Base-by-base conservation (phyloP, 2,329 filamentous ascomycete genomes). In the Pseudogymnoascus pannorum region DNA sequence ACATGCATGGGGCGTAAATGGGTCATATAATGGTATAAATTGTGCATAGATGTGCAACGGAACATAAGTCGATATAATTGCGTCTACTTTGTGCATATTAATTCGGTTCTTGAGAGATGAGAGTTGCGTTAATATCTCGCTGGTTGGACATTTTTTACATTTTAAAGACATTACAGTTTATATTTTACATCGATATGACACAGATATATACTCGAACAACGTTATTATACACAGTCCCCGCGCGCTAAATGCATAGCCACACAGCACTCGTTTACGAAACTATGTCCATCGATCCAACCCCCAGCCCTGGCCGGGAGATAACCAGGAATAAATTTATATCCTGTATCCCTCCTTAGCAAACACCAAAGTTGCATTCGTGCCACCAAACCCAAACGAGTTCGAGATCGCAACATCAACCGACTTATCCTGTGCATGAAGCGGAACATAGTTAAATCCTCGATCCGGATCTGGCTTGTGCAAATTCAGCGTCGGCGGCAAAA, bases 301-400 rank as follows among this genome's bases (percentile, higher is more conserved):
- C 44, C n/a, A 1, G 4, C 4, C 44, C 14, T 7, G 2, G 44
- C 5, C 8, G 8, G 24, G 24, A 29, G n/a, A 31, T 7, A 5
- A 31, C 24, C 24, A 54, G 2, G n/a, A n/a, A n/a, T n/a, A n/a
- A n/a, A n/a, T 18, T 20, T 11, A 54, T 18, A 12, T 6, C 26
- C n/a, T 54, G 48, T 58, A 58, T 1, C 57, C 57, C 31, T 58
- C 57, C 31, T 72, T 72, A 20, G 70, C 70, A 61, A 97, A 93
- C 59, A 92, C 92, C 36, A 99, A 77, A 60, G 86, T 92, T 42
- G 93, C 92, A 76, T 99, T 99, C 1, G 93, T 97, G 14, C 94
- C 94, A 9, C 94, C 94, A 76, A 99, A 99, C 0, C 94, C 94
- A 76, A 99, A 99, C 72, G 93, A 97, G 71, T 99, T 99, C 3